Evolutionary conservation across 768 basidiomycete species (phyloP), one percentile per base, ranked within the genome.

Genomic region (Serendipita vermifera): DNA sequence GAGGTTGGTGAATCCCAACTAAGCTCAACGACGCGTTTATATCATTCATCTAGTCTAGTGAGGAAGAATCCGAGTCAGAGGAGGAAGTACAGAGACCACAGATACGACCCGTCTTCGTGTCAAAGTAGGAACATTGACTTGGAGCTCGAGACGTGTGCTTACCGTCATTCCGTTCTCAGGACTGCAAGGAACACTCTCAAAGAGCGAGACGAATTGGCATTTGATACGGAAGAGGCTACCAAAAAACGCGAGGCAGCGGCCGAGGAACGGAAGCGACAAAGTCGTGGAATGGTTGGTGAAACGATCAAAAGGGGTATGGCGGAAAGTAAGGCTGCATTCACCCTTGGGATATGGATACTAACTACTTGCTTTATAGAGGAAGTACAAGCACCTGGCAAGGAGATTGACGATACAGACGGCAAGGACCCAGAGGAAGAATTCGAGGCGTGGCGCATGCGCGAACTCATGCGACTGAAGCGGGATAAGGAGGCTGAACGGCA

Each of bases 361-460:
- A 13, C 17, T 38, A 38, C 36, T 22, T 7, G 40, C 13, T 35
- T 41, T 14, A 29, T 62, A 98, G 94, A 90, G 76, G 91, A 97
- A 68, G 90, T 88, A 60, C 81, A 87, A 56, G 85, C 85, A 24
- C 68, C 82, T 17, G 70, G 86, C 32, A 87, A 87, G 2, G 92
- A 97, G 59, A 78, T 98, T 0, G 93, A 98, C 69, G 96, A 99
- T 67, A 87, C 89, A 3, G 96, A 99, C 63, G 94, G 88, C 1
- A 66, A 92, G 46, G 92, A 97, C 64, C 87, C 92, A 2, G 76
- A 78, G 14, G 82, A 68, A 54, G 96, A 98, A 68, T 99, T 99
- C 62, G 93, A 97, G 64, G 88, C 85, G 3, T 99, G 96, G 96
- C 79, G 96, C 56, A 69, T 97, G 48, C 81, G 96, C 58, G 96